Conservation (phyloP, 139 green algal species). For the Tetraselmis chui region DNA sequence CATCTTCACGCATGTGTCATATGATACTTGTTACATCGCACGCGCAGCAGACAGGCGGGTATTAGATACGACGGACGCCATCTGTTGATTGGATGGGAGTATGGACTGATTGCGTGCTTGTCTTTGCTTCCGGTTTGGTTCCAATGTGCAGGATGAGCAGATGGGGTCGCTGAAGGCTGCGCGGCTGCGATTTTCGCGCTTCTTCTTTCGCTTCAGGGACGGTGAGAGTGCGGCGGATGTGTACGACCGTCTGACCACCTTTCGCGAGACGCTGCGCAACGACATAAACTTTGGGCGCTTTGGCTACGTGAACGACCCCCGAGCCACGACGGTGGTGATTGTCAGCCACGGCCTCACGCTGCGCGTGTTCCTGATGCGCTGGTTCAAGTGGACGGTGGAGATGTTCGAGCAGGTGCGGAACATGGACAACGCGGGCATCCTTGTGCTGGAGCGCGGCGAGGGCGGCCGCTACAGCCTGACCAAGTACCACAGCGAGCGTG, state of each 20-base stretch:
- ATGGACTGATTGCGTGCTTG: too few relatives aligned
- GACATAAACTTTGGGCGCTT: slow-evolving; percentile 44
- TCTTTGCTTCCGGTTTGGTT: too few relatives aligned
- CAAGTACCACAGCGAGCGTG: not conserved
- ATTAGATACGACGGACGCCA: too few relatives aligned
- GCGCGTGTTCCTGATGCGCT: slow-evolving; percentile 48
- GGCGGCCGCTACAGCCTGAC: not conserved
- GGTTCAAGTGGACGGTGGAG: slow-evolving; percentile 43
- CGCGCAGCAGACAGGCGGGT: too few relatives aligned
- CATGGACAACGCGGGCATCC: slow-evolving; percentile 17
- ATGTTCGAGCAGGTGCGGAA: slow-evolving; percentile 33
- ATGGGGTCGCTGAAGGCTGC: slow-evolving; percentile 26
- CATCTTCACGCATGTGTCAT: too few relatives aligned
- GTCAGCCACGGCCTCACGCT: slow-evolving; percentile 40
- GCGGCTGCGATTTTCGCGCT: slow-evolving; percentile 34
- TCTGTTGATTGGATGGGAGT: too few relatives aligned
- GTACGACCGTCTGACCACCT: slow-evolving; percentile 44
- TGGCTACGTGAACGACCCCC: not conserved
- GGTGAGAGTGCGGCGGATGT: slow-evolving; percentile 43
- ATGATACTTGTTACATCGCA: too few relatives aligned
- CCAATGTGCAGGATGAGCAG: slow-evolving; percentile 24
- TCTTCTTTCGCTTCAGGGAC: slow-evolving; percentile 48
- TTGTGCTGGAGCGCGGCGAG: not conserved
- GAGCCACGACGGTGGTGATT: slow-evolving; percentile 1
- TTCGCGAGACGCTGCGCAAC: slow-evolving; percentile 33